phyloP scores from a whole-genome alignment of 176 grass and related monocot species.

The Carex littledalei region DNA sequence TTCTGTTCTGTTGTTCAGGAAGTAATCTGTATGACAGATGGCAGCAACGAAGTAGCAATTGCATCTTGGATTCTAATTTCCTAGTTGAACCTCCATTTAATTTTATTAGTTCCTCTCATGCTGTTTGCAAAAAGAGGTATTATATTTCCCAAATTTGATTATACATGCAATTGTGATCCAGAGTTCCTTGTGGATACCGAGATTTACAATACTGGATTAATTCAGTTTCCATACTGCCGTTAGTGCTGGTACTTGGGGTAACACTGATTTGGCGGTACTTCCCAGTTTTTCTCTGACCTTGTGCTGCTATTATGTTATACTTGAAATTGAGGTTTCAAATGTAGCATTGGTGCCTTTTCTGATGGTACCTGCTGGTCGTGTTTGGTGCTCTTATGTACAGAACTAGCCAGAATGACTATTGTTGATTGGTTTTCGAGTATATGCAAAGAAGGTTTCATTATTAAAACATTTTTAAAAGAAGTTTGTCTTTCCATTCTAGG shows the following conservation, averaged over 20 bases:
- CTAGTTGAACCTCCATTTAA: constrained; percentile 92
- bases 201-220: background rate
- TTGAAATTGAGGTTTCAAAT: background rate
- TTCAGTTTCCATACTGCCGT: background rate
- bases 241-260: background rate
- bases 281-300: constrained; percentile 2
- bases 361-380: background rate
- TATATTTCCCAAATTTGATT: constrained; percentile 7
- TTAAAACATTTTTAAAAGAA: constrained; percentile 15
- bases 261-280: background rate
- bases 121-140: constrained; percentile 82
- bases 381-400: background rate
- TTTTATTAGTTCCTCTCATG: constrained; percentile 75
- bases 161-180: background rate
- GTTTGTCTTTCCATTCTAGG: constrained; percentile 32
- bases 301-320: background rate
- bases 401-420: background rate
- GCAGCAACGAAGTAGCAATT: constrained; percentile 48
- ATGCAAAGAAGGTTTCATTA: constrained; percentile 17
- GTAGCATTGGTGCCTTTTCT: background rate
- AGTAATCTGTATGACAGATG: constrained; percentile 80
- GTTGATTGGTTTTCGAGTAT: background rate
- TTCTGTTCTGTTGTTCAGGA: constrained; percentile 36
- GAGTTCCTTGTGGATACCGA: background rate
- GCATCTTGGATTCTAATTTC: constrained; percentile 72